A percentile compares a stretch with the other conserved stretches of the same genome.
Conservation (phyloP, 2,329 filamentous ascomycete species). For the Diplocarpon mali region DNA sequence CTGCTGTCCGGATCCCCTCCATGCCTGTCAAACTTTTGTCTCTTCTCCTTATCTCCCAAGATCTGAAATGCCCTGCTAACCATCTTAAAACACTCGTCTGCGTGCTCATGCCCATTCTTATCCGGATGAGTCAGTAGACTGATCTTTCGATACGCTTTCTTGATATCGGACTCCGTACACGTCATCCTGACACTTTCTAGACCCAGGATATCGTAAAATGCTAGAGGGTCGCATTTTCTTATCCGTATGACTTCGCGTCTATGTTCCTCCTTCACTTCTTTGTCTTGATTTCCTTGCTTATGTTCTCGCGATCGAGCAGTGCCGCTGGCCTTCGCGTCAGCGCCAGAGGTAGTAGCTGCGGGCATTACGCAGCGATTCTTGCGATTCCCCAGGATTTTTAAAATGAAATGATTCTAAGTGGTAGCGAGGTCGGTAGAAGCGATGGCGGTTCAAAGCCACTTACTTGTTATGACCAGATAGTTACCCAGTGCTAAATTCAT, state of each 20-base stretch:
- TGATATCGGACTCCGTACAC: constrained; percentile 75
- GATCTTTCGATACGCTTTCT: constrained; percentile 94
- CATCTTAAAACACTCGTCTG: constrained; percentile 98
- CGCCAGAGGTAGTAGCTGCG: constrained; percentile 32
- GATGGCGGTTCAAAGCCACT: neutral
- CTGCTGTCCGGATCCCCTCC: constrained; percentile 87
- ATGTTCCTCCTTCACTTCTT: constrained; percentile 79
- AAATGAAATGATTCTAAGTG: neutral
- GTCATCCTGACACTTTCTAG: constrained; percentile 53
- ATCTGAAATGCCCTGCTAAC: constrained; percentile 89
- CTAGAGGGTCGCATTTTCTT: constrained; percentile 69
- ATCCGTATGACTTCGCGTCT: constrained; percentile 87
- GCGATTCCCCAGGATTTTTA: neutral
- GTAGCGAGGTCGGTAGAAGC: neutral
- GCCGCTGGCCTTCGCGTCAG: constrained; percentile 28
- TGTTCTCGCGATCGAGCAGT: constrained; percentile 35
- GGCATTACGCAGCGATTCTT: constrained; percentile 20
- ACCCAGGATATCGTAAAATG: constrained; percentile 90
- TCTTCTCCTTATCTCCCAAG: constrained; percentile 87
- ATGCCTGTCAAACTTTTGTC: constrained; percentile 74
- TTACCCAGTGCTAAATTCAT: no score
- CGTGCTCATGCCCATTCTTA: constrained; percentile 93
- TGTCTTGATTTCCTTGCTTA: constrained; percentile 46
- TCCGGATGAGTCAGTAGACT: constrained; percentile 93
- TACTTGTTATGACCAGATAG: neutral